Evolutionary conservation across 2,329 filamentous ascomycete species (phyloP).

Genomic region (Colletotrichum sojae): DNA sequence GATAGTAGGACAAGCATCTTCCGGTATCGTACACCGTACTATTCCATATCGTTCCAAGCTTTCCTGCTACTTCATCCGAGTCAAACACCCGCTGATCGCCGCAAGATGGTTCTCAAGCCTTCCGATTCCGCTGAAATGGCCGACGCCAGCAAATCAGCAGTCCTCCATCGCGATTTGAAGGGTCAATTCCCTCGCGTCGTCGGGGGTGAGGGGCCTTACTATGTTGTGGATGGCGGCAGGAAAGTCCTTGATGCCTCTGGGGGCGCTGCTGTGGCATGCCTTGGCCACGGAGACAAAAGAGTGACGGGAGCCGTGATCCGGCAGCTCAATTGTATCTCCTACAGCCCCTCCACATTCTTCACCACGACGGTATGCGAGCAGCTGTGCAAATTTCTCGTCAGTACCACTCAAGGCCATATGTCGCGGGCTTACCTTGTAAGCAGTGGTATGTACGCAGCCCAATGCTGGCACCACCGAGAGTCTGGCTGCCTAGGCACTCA

Average conservation of each 20-base stretch:
- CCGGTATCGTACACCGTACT: no score
- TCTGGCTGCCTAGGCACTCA: not conserved
- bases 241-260: slow-evolving; percentile 53
- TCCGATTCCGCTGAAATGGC: slow-evolving; percentile 11
- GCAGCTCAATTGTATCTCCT: slow-evolving; percentile 47
- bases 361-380: slow-evolving; percentile 57
- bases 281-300: slow-evolving; percentile 49
- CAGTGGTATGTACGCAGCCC: slow-evolving; percentile 48
- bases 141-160: slow-evolving; percentile 22
- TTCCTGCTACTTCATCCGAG: not conserved
- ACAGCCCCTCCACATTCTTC: slow-evolving; percentile 59
- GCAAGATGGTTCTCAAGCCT: slow-evolving; percentile 15
- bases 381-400: slow-evolving; percentile 53
- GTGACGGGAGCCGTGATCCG: slow-evolving; percentile 48
- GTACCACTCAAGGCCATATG: slow-evolving; percentile 55
- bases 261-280: slow-evolving; percentile 52
- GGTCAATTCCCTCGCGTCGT: slow-evolving; percentile 24
- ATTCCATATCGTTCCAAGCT: not conserved
- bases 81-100: not conserved
- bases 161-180: slow-evolving; percentile 33
- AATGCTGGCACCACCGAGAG: not conserved
- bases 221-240: slow-evolving; percentile 50
- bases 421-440: slow-evolving; percentile 55
- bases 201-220: slow-evolving; percentile 54
- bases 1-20: no score